phyloP scores from a whole-genome alignment of 129 eudicot species.

The Solidago caesia region DNA sequence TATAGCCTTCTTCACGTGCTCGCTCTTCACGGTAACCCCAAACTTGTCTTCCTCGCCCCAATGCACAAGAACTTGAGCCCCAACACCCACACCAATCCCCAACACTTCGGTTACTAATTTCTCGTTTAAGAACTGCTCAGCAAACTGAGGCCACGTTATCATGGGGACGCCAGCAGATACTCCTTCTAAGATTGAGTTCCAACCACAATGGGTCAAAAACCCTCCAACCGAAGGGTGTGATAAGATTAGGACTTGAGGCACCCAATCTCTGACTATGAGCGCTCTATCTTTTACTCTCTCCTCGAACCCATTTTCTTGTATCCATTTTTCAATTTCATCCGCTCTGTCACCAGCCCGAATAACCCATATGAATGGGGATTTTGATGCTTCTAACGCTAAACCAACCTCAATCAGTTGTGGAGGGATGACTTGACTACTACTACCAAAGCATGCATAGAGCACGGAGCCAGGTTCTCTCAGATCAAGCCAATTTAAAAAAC shows the following conservation, averaged over 20 bases:
- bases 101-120: constrained; percentile 28
- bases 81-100: constrained; percentile 28
- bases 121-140: constrained; percentile 38
- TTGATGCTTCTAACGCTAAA: constrained; percentile 52
- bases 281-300: constrained; percentile 51
- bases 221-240: constrained; percentile 55
- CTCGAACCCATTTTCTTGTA: constrained; percentile 42
- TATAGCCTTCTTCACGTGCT: constrained; percentile 28
- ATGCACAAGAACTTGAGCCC: constrained; percentile 27
- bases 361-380: constrained; percentile 58
- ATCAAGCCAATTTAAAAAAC: constrained; percentile 48
- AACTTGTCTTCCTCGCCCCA: constrained; percentile 31
- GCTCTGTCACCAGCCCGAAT: constrained; percentile 42
- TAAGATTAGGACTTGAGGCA: constrained; percentile 54
- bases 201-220: constrained; percentile 35
- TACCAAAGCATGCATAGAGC: constrained; percentile 55
- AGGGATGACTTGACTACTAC: constrained; percentile 35
- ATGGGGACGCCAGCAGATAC: constrained; percentile 28
- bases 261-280: constrained; percentile 57
- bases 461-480: constrained; percentile 40
- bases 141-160: constrained; percentile 38
- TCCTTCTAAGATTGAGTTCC: constrained; percentile 31
- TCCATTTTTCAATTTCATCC: constrained; percentile 50
- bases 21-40: constrained; percentile 29
- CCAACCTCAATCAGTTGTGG: constrained; percentile 54